These are phyloP conservation scores for Chlamydomonas schloesseri DNA, from an alignment of 139 green algal genomes.

Conservation along the genomic window DNA sequence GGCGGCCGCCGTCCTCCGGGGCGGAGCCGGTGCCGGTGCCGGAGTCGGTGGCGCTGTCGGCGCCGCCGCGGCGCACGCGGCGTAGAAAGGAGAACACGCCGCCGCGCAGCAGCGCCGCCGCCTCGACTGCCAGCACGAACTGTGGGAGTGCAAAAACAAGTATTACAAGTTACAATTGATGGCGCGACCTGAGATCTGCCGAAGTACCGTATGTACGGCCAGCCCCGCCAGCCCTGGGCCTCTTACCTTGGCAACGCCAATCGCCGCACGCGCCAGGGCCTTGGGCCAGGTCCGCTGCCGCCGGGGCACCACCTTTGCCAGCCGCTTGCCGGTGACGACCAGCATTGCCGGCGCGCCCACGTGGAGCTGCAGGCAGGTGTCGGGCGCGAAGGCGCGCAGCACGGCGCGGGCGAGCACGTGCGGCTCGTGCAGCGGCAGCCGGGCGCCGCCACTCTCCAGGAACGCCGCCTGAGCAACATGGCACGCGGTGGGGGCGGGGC, in stretches of 20 bases:
- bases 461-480: background rate
- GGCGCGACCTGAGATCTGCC: background rate
- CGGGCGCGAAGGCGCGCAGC: background rate
- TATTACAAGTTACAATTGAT: background rate
- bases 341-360: background rate
- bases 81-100: background rate
- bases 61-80: too few relatives aligned
- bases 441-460: background rate
- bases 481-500: background rate
- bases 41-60: too few relatives aligned
- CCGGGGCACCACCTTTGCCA: background rate
- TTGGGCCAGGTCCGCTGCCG: background rate
- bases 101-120: constrained; percentile 18
- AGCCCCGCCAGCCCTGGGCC: too few relatives aligned
- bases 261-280: background rate
- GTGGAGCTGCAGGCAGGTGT: background rate
- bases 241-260: constrained; percentile 4
- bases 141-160: background rate
- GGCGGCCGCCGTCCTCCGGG: background rate
- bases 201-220: too few relatives aligned
- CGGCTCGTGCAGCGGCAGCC: constrained; percentile 5
- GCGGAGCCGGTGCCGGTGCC: too few relatives aligned
- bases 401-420: background rate
- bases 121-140: constrained; percentile 36
- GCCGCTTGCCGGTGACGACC: background rate